Percentiles rank a stretch among this genome's conserved stretches.
Conservation (phyloP, 106 monocot species). For the Acanthochlamys bracteata region DNA sequence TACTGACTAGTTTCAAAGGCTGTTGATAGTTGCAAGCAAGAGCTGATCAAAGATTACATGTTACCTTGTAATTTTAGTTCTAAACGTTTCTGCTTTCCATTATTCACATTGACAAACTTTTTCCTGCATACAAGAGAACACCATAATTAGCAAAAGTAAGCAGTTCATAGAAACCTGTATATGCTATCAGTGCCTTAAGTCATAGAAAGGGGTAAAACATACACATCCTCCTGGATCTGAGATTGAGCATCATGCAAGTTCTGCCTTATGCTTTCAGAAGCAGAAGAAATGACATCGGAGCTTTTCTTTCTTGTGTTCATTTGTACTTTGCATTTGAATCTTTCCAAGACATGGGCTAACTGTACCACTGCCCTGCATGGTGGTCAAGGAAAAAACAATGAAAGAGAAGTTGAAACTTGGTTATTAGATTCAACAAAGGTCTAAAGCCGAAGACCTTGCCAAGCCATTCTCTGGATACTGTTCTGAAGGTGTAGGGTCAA, state of each 20-base stretch:
- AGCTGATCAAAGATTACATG: no score
- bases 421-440: no score
- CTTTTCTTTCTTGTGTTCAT: constrained; percentile 29
- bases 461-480: constrained; percentile 49
- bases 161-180: no score
- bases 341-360: constrained; percentile 27
- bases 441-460: constrained; percentile 41
- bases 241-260: constrained; percentile 42
- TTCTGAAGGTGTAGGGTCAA: constrained; percentile 17
- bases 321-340: constrained; percentile 41
- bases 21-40: no score
- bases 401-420: no score
- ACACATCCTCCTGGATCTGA: constrained; percentile 50
- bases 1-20: no score
- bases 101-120: constrained; percentile 34
- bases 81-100: constrained; percentile 62
- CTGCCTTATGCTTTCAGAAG: constrained; percentile 24
- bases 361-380: constrained; percentile 36
- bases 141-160: no score
- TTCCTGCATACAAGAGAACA: constrained; percentile 28
- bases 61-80: constrained; percentile 79
- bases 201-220: constrained; percentile 7
- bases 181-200: no score
- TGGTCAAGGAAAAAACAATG: background rate
- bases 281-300: constrained; percentile 42